phyloP scores from a whole-genome alignment of 73 alveolate genomes.

The Symbiodinium natans region DNA sequence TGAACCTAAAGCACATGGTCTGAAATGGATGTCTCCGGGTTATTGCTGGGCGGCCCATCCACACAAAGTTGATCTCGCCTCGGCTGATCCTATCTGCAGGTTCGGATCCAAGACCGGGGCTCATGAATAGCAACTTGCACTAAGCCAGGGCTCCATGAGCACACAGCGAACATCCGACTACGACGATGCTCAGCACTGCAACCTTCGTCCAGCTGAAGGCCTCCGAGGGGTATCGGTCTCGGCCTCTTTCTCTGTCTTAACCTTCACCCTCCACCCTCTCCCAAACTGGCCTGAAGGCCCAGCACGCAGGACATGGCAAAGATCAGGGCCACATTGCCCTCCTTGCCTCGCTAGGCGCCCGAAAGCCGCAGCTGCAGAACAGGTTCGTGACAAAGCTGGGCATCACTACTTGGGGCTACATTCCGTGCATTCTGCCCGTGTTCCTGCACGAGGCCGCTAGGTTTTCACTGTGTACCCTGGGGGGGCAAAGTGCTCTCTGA shows the following conservation, averaged over 20 bases:
- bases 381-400: too few species aligned
- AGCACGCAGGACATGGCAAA: slow-evolving; percentile 67
- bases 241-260: background rate
- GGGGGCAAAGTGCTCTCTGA: too few species aligned
- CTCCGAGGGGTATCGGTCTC: background rate
- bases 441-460: background rate
- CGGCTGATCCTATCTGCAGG: background rate
- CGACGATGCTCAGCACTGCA: slow-evolving; percentile 44
- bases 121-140: background rate
- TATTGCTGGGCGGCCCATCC: slow-evolving; percentile 22
- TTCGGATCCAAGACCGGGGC: too few species aligned
- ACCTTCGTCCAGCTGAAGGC: slow-evolving; percentile 77
- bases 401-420: too few species aligned
- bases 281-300: slow-evolving; percentile 31
- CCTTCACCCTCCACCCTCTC: background rate
- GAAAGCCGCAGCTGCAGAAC: background rate
- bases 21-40: background rate
- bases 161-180: slow-evolving; percentile 47
- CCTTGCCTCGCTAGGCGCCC: slow-evolving; percentile 8
- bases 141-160: slow-evolving; percentile 42
- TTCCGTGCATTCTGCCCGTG: background rate
- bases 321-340: slow-evolving; percentile 75
- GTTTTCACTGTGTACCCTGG: too few species aligned
- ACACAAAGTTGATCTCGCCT: slow-evolving; percentile 77
- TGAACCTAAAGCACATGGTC: too few species aligned